Percentiles rank a stretch among this genome's conserved stretches.
phyloP scores from a whole-genome alignment of 1,139 yeast species.

The Komagataea norvegica region DNA sequence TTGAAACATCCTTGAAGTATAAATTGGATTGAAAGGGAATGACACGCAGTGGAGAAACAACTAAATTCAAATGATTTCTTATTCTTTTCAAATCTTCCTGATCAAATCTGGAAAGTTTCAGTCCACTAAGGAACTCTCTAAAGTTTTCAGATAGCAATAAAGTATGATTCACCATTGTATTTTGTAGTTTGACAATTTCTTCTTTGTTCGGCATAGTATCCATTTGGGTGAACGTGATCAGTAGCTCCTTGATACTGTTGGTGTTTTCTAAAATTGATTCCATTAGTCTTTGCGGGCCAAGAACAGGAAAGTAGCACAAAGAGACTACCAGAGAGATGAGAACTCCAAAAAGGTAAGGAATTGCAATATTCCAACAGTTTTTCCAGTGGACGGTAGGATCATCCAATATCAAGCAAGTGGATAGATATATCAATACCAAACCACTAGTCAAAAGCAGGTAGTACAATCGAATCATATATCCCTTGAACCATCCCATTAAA shows the following conservation, averaged over 20 bases:
- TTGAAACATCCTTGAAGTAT: constrained; percentile 7
- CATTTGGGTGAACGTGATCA: constrained; percentile 20
- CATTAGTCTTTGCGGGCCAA: constrained; percentile 33
- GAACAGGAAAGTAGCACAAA: constrained; percentile 34
- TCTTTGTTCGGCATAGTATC: constrained; percentile 20
- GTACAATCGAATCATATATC: constrained; percentile 36
- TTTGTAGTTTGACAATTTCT: constrained; percentile 22
- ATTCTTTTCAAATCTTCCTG: constrained; percentile 31
- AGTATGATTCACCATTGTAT: constrained; percentile 30
- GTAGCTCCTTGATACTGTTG: constrained; percentile 24
- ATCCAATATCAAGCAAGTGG: constrained; percentile 26
- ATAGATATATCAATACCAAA: constrained; percentile 33
- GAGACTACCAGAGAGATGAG: constrained; percentile 35
- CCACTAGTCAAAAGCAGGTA: constrained; percentile 37
- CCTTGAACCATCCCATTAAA: constrained; percentile 38
- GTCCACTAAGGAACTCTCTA: constrained; percentile 41
- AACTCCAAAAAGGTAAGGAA: constrained; percentile 42
- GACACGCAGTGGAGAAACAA: constrained; percentile 37
- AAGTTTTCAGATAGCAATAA: constrained; percentile 36
- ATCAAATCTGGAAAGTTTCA: constrained; percentile 34
- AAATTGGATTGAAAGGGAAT: constrained; percentile 33
- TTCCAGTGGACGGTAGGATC: constrained; percentile 32
- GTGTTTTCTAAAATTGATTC: constrained; percentile 24
- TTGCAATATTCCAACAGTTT: constrained; percentile 37
- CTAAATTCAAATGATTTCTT: constrained; percentile 38